Percentiles rank a stretch among this genome's conserved stretches.
These are phyloP conservation scores for Metarhizium sp. DNA, from an alignment of 2,329 filamentous ascomycete genomes.

Conservation along the genomic window DNA sequence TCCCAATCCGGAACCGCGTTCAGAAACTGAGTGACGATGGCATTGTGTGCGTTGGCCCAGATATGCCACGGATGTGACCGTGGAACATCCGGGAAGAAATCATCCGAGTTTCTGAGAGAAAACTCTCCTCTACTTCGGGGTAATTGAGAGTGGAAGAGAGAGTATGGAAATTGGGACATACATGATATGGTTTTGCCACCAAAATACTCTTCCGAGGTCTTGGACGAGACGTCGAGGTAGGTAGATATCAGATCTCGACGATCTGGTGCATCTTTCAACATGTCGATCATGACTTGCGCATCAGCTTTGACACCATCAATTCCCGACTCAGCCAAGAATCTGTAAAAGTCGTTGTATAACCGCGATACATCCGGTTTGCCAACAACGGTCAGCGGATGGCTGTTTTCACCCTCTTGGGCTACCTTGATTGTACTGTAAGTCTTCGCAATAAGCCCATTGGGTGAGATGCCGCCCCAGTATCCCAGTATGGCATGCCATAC, in stretches of 20 bases:
- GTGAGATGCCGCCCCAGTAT: constrained; percentile 86
- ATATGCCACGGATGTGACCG: constrained; percentile 89
- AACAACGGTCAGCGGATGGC: constrained; percentile 49
- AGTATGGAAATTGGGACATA: constrained; percentile 86
- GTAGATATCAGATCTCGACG: constrained; percentile 62
- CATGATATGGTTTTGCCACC: constrained; percentile 73
- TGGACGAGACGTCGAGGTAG: constrained; percentile 82
- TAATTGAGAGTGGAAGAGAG: constrained; percentile 77
- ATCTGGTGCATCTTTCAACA: constrained; percentile 56
- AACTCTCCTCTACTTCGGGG: constrained; percentile 65
- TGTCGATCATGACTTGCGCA: constrained; percentile 81
- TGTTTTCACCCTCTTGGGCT: constrained; percentile 44
- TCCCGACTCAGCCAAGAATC: constrained; percentile 63
- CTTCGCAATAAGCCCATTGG: constrained; percentile 61
- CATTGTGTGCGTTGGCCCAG: constrained; percentile 88
- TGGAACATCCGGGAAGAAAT: constrained; percentile 81
- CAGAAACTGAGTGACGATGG: constrained; percentile 70
- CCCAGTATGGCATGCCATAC: constrained; percentile 90
- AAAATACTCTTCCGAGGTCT: constrained; percentile 70
- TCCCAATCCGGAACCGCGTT: constrained; percentile 81
- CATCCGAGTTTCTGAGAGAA: constrained; percentile 75
- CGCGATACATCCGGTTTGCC: constrained; percentile 61
- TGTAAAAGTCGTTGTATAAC: constrained; percentile 89
- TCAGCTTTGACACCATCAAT: constrained; percentile 90
- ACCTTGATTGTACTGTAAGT: constrained; percentile 67